phyloP scores from a whole-genome alignment of 768 basidiomycete genomes.

The Russula virescens region DNA sequence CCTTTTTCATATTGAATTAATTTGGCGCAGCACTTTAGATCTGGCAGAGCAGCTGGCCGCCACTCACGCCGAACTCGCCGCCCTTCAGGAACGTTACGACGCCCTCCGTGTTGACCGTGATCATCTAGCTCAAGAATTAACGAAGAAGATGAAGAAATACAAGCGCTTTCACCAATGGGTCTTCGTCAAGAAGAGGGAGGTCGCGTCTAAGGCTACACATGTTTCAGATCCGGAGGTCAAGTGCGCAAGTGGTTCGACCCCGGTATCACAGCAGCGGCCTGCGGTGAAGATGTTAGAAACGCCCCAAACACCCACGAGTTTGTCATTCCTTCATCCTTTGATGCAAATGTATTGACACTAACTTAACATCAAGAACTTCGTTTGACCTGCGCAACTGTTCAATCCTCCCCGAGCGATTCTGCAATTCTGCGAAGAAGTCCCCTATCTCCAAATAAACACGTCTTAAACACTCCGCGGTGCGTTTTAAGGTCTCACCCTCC shows the following conservation, averaged over 20 bases:
- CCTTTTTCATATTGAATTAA: background rate
- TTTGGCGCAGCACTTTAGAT: background rate
- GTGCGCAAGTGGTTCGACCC: background rate
- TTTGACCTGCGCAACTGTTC: background rate
- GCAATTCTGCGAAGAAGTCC: background rate
- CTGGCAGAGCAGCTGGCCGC: background rate
- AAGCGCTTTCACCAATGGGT: constrained; percentile 19
- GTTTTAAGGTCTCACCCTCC: background rate
- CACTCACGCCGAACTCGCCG: constrained; percentile 7
- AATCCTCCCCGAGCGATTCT: background rate
- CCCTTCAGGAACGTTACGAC: constrained; percentile 15
- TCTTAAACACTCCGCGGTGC: constrained; percentile 15
- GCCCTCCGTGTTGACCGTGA: constrained; percentile 13
- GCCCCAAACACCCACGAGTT: constrained; percentile 9
- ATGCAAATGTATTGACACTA: background rate
- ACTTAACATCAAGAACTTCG: constrained; percentile 4
- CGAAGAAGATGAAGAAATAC: constrained; percentile 8
- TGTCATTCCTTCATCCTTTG: background rate
- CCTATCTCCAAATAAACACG: background rate
- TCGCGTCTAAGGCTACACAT: background rate
- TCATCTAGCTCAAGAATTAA: background rate
- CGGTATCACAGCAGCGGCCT: background rate
- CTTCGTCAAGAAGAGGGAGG: background rate
- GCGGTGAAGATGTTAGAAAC: constrained; percentile 14
- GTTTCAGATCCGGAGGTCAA: background rate